Conservation (phyloP, 2,329 filamentous ascomycete genomes). For the Aspergillus fumigatus region DNA sequence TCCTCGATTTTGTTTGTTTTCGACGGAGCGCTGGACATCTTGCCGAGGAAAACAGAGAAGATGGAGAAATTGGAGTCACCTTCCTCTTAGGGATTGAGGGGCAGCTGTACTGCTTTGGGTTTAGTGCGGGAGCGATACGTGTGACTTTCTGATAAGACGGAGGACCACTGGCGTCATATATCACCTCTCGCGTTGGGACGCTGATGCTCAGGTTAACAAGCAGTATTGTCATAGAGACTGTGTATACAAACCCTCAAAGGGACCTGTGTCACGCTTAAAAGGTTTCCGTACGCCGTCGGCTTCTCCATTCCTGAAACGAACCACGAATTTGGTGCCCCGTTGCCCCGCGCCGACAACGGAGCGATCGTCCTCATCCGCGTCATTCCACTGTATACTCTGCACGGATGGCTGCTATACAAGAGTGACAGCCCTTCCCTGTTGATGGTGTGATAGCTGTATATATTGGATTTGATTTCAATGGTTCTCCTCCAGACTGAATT, state of each 20-base stretch:
- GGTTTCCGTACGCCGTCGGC: slow-evolving; percentile 63
- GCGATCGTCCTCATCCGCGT: slow-evolving; percentile 21
- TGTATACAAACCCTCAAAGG: neutral
- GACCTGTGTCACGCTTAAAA: slow-evolving; percentile 81
- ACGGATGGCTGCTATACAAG: neutral
- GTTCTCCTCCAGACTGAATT: slow-evolving; percentile 2
- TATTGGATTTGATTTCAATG: slow-evolving; percentile 11
- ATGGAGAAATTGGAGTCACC: neutral
- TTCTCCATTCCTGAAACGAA: slow-evolving; percentile 14
- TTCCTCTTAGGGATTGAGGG: neutral
- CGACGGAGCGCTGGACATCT: neutral
- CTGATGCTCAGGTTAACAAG: neutral
- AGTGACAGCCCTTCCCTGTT: neutral
- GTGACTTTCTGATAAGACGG: neutral
- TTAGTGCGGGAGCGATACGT: neutral
- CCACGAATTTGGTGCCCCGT: slow-evolving; percentile 7
- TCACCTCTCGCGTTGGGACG: neutral
- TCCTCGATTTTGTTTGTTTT: neutral
- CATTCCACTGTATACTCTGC: slow-evolving; percentile 20
- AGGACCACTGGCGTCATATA: neutral
- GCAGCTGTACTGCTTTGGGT: neutral
- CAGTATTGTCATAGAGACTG: neutral
- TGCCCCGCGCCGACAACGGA: slow-evolving; percentile 24
- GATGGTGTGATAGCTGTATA: neutral
- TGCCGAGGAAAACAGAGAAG: neutral